phyloP scores from a whole-genome alignment of 768 basidiomycete species.

The Leccinum longicurvipes region DNA sequence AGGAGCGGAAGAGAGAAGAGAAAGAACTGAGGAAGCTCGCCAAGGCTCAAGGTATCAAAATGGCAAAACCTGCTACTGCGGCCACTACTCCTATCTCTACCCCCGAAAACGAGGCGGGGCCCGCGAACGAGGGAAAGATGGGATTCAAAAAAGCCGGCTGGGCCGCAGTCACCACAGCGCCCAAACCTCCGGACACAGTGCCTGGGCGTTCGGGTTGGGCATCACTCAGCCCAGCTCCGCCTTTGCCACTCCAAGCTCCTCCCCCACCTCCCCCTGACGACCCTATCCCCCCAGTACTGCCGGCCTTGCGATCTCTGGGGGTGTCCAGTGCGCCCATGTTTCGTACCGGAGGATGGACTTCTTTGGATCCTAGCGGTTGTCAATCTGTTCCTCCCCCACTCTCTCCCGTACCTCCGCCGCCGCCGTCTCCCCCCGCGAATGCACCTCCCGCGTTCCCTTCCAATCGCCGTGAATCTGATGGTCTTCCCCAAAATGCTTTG shows the following conservation, averaged over 20 bases:
- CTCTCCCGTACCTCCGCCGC: constrained; percentile 13
- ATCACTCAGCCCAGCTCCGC: constrained; percentile 17
- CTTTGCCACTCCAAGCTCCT: constrained; percentile 14
- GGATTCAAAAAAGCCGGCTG: constrained; percentile 48
- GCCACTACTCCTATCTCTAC: constrained; percentile 10
- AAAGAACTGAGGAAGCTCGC: constrained; percentile 83
- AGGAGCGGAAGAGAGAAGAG: constrained; percentile 82
- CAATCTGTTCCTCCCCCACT: constrained; percentile 24
- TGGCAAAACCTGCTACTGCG: constrained; percentile 36
- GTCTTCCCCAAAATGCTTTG: constrained; percentile 5
- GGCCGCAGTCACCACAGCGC: constrained; percentile 35
- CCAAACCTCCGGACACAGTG: constrained; percentile 10
- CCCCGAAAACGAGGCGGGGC: constrained; percentile 19
- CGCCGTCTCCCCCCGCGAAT: constrained; percentile 10
- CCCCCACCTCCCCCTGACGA: constrained; percentile 10
- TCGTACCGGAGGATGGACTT: constrained; percentile 64
- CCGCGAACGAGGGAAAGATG: constrained; percentile 16
- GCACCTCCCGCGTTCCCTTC: not conserved
- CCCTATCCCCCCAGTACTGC: constrained; percentile 13
- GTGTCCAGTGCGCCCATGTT: constrained; percentile 43
- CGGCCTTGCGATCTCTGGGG: constrained; percentile 13
- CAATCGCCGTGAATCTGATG: constrained; percentile 10
- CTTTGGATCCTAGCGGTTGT: constrained; percentile 50
- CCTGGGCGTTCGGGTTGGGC: constrained; percentile 17
- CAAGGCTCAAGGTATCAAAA: constrained; percentile 75